Evolutionary conservation across 495 filamentous ascomycete genomes (phyloP).

Genomic region (Tuber umbilicatum): DNA sequence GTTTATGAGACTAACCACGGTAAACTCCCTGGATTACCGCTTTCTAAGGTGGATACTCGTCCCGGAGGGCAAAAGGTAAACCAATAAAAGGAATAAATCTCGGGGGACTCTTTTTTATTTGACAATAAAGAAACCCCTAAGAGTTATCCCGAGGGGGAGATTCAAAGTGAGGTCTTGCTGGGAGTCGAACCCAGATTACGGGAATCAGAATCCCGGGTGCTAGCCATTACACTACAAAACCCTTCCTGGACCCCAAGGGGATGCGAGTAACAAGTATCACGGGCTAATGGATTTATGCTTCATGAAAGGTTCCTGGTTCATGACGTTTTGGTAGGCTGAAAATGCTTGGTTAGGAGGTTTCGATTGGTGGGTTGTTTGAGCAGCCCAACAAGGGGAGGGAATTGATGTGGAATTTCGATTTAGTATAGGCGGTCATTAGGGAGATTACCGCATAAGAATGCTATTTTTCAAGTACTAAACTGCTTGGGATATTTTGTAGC

Average conservation of each 20-base stretch:
- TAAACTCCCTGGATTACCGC: neutral
- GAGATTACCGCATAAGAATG: neutral
- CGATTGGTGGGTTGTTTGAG: neutral
- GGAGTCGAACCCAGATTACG: constrained; percentile 34
- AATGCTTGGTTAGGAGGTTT: neutral
- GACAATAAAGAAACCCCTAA: neutral
- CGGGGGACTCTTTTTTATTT: neutral
- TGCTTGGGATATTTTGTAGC: neutral
- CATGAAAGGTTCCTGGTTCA: neutral
- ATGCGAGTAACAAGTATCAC: neutral
- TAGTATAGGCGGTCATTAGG: neutral
- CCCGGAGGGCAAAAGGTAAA: neutral
- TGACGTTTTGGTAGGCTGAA: neutral
- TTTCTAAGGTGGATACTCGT: neutral
- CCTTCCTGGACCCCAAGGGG: no score
- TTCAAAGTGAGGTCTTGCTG: constrained; percentile 22
- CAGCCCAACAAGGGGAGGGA: neutral
- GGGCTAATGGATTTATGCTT: neutral
- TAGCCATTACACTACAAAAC: constrained; percentile 34
- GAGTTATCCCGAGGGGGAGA: neutral
- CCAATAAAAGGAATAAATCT: neutral
- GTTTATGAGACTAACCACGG: neutral
- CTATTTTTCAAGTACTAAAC: neutral
- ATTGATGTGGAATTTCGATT: neutral
- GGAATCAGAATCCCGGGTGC: constrained; percentile 33